phyloP scores from a whole-genome alignment of 192 early-diverging fungal species.

The Borealophlyctis nickersoniae region DNA sequence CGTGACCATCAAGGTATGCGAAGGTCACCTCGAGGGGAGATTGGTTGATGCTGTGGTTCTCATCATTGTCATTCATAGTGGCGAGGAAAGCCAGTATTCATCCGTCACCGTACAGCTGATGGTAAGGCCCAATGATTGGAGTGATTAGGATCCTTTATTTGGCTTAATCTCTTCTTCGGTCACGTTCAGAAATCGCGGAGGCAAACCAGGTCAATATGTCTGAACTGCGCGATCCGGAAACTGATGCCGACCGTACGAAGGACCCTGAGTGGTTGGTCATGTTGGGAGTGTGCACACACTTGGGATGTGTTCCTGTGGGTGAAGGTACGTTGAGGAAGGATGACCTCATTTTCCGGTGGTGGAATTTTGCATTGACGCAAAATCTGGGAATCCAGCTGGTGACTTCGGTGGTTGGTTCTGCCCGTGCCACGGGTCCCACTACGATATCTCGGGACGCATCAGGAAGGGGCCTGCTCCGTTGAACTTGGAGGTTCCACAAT shows the following conservation, averaged over 20 bases:
- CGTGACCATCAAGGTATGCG: constrained; percentile 76
- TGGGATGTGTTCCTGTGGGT: constrained; percentile 97
- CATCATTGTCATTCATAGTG: constrained; percentile 49
- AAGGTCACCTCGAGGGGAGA: neutral
- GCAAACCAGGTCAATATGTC: constrained; percentile 77
- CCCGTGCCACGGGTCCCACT: constrained; percentile 99
- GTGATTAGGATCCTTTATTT: neutral
- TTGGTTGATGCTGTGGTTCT: neutral
- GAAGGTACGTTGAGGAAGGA: constrained; percentile 52
- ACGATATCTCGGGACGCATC: constrained; percentile 97
- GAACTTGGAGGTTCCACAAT: constrained; percentile 92
- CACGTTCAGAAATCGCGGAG: constrained; percentile 80
- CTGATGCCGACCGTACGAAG: constrained; percentile 84
- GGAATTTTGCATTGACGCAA: neutral
- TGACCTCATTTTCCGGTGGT: neutral
- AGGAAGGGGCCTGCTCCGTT: constrained; percentile 97
- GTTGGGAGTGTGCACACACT: constrained; percentile 82
- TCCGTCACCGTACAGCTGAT: constrained; percentile 90
- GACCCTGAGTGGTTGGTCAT: constrained; percentile 96
- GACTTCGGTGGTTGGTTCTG: constrained; percentile 99
- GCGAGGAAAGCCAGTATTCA: constrained; percentile 98
- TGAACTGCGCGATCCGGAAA: constrained; percentile 87
- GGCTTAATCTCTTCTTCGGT: neutral
- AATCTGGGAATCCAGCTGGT: constrained; percentile 60
- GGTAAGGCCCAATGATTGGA: constrained; percentile 8